Conservation (phyloP, 2,329 filamentous ascomycete species). For the Aspergillus ustus region DNA sequence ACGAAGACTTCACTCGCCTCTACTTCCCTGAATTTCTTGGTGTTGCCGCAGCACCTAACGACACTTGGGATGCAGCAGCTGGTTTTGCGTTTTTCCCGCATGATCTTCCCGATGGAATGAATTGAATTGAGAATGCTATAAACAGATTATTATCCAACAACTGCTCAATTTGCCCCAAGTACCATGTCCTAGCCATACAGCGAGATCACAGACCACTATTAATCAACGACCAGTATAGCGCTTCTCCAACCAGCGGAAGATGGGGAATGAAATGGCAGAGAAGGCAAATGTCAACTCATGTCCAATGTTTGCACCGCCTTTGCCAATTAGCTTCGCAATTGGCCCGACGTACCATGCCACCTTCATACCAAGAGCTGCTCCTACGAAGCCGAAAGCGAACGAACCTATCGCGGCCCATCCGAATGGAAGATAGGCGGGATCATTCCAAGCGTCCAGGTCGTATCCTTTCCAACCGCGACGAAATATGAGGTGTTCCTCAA, state of each 20-base stretch:
- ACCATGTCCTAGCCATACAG: background rate
- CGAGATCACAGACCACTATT: background rate
- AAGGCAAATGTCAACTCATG: slow-evolving; percentile 41
- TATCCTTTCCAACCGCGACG: slow-evolving; percentile 39
- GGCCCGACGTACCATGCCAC: slow-evolving; percentile 40
- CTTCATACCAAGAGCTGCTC: slow-evolving; percentile 42
- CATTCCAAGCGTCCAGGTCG: slow-evolving; percentile 40
- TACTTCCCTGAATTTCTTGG: slow-evolving; percentile 40
- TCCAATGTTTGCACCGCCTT: slow-evolving; percentile 38
- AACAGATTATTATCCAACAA: background rate
- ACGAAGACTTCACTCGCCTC: slow-evolving; percentile 29
- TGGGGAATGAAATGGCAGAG: slow-evolving; percentile 34
- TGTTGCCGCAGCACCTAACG: slow-evolving; percentile 31
- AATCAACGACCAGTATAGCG: slow-evolving; percentile 28
- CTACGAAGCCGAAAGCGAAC: slow-evolving; percentile 38
- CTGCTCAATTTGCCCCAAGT: background rate
- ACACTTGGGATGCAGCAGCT: slow-evolving; percentile 36
- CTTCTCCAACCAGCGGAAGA: slow-evolving; percentile 38
- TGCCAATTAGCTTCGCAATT: slow-evolving; percentile 37
- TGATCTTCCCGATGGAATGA: background rate
- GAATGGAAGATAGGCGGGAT: slow-evolving; percentile 33
- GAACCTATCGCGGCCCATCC: slow-evolving; percentile 41
- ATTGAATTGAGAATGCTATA: background rate
- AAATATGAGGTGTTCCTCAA: slow-evolving; percentile 42
- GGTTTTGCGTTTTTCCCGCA: slow-evolving; percentile 23